phyloP scores from a whole-genome alignment of 1,284 basidiomycete species.

The Ustilago shanxiensis region DNA sequence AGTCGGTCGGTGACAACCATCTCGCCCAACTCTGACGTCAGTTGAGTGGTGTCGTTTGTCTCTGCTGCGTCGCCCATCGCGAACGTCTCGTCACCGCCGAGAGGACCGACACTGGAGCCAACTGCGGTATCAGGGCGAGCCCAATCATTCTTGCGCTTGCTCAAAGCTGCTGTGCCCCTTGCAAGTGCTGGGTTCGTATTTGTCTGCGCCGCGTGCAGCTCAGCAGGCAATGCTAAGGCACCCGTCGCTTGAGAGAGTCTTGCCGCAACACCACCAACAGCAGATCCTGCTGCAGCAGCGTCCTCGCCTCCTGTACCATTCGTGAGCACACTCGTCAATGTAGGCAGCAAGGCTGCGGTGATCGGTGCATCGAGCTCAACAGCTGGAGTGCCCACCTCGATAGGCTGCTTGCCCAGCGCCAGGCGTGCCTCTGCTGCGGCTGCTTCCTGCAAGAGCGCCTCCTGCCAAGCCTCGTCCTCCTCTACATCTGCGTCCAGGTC shows the following conservation, averaged over 20 bases:
- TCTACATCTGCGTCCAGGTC: slow-evolving; percentile 97
- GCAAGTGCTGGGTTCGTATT: slow-evolving; percentile 7
- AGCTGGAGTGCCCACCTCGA: slow-evolving; percentile 48
- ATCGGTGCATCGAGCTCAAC: slow-evolving; percentile 52
- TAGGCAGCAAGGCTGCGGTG: slow-evolving; percentile 14
- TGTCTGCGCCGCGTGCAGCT: slow-evolving; percentile 18
- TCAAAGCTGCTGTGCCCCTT: slow-evolving; percentile 34
- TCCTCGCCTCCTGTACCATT: slow-evolving; percentile 8
- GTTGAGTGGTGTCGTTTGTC: neutral
- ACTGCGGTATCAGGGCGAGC: slow-evolving; percentile 55
- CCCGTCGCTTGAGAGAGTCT: slow-evolving; percentile 6
- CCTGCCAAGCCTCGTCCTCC: slow-evolving; percentile 68
- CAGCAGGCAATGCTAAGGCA: slow-evolving; percentile 14
- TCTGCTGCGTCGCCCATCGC: slow-evolving; percentile 12
- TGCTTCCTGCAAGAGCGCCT: slow-evolving; percentile 56
- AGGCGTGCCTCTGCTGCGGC: slow-evolving; percentile 37
- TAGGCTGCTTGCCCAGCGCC: slow-evolving; percentile 44
- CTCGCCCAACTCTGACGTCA: slow-evolving; percentile 29
- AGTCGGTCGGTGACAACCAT: slow-evolving; percentile 40
- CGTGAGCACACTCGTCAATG: slow-evolving; percentile 17
- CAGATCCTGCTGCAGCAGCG: neutral
- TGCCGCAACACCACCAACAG: neutral
- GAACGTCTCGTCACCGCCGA: slow-evolving; percentile 41
- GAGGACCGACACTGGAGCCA: slow-evolving; percentile 33
- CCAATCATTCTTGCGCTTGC: slow-evolving; percentile 49